These are phyloP conservation scores for Fragaria ananassa DNA, from an alignment of 306 rosid genomes.

Conservation along the genomic window DNA sequence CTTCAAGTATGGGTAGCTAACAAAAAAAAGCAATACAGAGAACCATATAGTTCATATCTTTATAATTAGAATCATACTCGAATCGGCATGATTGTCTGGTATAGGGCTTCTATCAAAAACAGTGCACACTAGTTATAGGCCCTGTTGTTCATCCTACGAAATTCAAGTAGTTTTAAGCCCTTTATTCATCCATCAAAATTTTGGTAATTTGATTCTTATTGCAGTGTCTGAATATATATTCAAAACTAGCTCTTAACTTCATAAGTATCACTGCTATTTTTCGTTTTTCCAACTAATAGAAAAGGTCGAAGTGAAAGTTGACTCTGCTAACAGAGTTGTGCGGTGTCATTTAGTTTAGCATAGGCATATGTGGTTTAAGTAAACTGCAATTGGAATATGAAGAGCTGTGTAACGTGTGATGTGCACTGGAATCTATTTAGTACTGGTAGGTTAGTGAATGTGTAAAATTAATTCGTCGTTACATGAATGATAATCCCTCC, in stretches of 20 bases:
- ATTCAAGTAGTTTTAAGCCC: background rate
- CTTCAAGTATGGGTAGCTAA: slow-evolving; percentile 16
- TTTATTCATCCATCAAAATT: background rate
- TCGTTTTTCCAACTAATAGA: no score
- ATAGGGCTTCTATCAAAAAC: slow-evolving; percentile 35
- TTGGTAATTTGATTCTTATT: no score
- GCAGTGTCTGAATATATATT: no score
- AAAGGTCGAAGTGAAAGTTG: no score
- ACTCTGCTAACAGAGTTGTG: no score
- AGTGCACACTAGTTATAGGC: slow-evolving; percentile 1
- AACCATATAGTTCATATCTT: slow-evolving; percentile 1
- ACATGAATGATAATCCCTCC: background rate
- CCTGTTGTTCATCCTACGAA: background rate
- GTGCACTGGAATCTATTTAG: background rate
- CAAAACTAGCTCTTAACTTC: no score
- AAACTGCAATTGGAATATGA: no score
- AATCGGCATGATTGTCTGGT: slow-evolving; percentile 22
- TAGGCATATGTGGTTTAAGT: no score
- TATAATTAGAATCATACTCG: slow-evolving; percentile 10
- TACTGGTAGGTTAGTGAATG: background rate
- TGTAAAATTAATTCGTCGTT: background rate
- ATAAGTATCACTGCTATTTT: no score
- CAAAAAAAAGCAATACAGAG: background rate
- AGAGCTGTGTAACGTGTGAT: no score
- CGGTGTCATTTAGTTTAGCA: no score